Conservation (phyloP, 2,329 filamentous ascomycete genomes). For the Trichoderma sp. region DNA sequence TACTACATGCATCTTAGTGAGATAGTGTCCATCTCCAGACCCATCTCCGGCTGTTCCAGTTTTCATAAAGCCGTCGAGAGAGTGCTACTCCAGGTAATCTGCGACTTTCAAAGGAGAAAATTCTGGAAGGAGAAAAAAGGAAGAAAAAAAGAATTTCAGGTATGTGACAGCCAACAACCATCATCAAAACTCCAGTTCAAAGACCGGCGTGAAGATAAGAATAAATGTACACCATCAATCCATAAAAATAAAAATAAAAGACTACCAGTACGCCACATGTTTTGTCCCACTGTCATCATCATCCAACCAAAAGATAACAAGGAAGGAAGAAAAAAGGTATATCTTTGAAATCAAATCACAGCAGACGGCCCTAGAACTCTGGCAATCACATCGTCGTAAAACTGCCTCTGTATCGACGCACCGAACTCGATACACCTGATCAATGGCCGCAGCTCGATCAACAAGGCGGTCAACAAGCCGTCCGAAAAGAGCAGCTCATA, state of each 20-base stretch:
- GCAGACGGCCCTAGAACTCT: slow-evolving; percentile 41
- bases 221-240: not conserved
- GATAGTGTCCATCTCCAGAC: not conserved
- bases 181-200: not conserved
- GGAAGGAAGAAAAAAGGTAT: not conserved
- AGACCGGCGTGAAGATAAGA: not conserved
- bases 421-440: slow-evolving; percentile 53
- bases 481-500: slow-evolving; percentile 41
- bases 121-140: not conserved
- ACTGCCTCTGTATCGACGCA: slow-evolving; percentile 48
- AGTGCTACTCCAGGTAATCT: not conserved
- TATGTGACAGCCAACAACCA: not conserved
- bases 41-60: not conserved
- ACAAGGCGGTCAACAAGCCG: slow-evolving; percentile 41
- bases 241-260: not conserved
- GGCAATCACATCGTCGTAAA: slow-evolving; percentile 50
- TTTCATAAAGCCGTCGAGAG: not conserved
- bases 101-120: not conserved
- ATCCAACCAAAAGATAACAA: not conserved
- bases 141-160: not conserved
- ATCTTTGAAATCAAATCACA: not conserved
- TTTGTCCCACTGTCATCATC: not conserved
- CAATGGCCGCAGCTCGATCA: slow-evolving; percentile 45
- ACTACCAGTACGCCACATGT: not conserved
- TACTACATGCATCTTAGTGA: not conserved